Evolutionary conservation across 2,329 filamentous ascomycete species (phyloP), one percentile per base, ranked within the genome.

Genomic region (Penicillium sp.): DNA sequence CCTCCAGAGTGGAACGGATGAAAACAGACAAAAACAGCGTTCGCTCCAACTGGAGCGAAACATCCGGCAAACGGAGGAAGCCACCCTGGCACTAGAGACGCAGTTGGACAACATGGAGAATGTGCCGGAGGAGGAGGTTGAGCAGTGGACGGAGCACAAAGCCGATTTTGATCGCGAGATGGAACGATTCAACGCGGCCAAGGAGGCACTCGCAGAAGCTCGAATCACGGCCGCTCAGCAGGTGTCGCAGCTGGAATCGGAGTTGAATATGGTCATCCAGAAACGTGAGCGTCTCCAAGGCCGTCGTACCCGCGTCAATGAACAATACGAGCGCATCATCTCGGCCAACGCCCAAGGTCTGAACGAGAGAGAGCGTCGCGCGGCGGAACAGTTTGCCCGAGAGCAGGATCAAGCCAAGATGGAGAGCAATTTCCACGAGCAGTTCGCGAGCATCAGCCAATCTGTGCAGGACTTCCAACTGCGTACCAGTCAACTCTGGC

Each of bases 11-110:
- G 76, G 76, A 48, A 77, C 75, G 36, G 75, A 76, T 51, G 80
- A 83, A 56, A 80, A 81, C 52, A 72, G 77, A 46, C 78, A 81
- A 60, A 76, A 76, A 48, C 78, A 81, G 56, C 75, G 79, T 47
- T 75, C 78, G 25, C 65, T 78, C 46, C 80, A 84, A 53, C 71
- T 82, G 45, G 78, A 75, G 48, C 77, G 81, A 51, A 80, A 75
- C 48, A 80, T 81, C 50, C 73, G 73, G 39, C 79, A 83, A 60
- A 80, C 79, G 4, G 79, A 83, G 51, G 79, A 82, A 53, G 76
- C 77, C 18, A 75, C 76, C n/a, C 69, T 69, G 21, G 72, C 71
- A 25, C 66, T 83, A 23, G 71, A 75, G 41, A 57, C 59, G 33
- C 74, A 81, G 54, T 70, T 79, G 11, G 76, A 77, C 40, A 70